Evolutionary conservation across 805 yeast genomes (phyloP).

Genomic region (Priceomyces castillae): DNA sequence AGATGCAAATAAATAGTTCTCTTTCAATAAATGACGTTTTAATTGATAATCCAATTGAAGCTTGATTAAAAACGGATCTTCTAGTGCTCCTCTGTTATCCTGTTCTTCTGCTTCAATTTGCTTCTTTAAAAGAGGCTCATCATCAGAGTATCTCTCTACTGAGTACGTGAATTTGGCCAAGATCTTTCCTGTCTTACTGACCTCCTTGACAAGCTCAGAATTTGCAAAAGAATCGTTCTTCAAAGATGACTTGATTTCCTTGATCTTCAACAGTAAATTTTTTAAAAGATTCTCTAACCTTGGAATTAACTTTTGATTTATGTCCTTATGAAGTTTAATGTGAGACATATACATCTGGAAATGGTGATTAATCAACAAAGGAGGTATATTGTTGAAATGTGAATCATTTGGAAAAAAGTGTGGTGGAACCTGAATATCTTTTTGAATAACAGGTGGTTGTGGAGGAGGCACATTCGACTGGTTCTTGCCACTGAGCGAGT

Average conservation of each 20-base stretch:
- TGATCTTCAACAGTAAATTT: slow-evolving; percentile 37
- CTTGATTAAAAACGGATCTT: slow-evolving; percentile 43
- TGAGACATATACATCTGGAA: slow-evolving; percentile 24
- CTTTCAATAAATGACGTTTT: slow-evolving; percentile 39
- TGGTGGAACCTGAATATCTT: slow-evolving; percentile 20
- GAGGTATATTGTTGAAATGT: slow-evolving; percentile 27
- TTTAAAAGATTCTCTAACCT: slow-evolving; percentile 34
- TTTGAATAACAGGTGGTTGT: slow-evolving; percentile 6
- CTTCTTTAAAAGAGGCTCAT: slow-evolving; percentile 32
- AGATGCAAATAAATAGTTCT: slow-evolving; percentile 41
- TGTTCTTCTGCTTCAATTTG: slow-evolving; percentile 19
- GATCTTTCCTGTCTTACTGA: slow-evolving; percentile 59
- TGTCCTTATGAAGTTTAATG: slow-evolving; percentile 30
- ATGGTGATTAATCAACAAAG: slow-evolving; percentile 36
- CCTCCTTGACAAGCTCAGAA: slow-evolving; percentile 34
- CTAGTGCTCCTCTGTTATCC: slow-evolving; percentile 26
- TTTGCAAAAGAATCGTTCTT: slow-evolving; percentile 43
- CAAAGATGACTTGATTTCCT: slow-evolving; percentile 39
- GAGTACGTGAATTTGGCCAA: slow-evolving; percentile 34
- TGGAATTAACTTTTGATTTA: slow-evolving; percentile 32
- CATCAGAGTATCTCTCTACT: slow-evolving; percentile 34
- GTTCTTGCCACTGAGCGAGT: slow-evolving; percentile 3
- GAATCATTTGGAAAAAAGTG: slow-evolving; percentile 18
- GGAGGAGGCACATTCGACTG: slow-evolving; percentile 2
- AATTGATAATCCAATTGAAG: slow-evolving; percentile 38